A percentile compares a stretch with the other conserved stretches of the same genome.
Conservation (phyloP, 495 filamentous ascomycete species). For the Xylaria longipes region DNA sequence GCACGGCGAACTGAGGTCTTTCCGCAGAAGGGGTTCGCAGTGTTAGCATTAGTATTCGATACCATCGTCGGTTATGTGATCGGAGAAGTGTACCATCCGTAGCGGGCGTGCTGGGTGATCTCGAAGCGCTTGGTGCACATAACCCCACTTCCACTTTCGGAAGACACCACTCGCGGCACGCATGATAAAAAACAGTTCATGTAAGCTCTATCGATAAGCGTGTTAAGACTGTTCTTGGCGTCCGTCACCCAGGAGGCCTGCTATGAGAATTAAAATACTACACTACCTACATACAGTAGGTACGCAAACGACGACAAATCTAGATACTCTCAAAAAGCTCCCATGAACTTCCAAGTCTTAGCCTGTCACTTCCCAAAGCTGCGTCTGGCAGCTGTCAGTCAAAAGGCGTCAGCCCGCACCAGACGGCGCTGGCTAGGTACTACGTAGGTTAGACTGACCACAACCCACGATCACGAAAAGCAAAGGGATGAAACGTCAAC, state of each 20-base stretch:
- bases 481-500: background rate
- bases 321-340: background rate
- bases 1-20: constrained; percentile 92
- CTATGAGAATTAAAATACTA: too few relatives aligned
- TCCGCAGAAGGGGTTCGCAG: constrained; percentile 75
- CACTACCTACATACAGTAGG: too few relatives aligned
- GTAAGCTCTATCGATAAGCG: too few relatives aligned
- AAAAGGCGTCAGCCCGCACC: background rate
- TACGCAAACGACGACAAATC: too few relatives aligned
- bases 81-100: constrained; percentile 75
- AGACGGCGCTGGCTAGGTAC: background rate
- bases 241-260: too few relatives aligned
- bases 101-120: constrained; percentile 93
- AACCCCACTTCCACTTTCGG: background rate
- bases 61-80: background rate
- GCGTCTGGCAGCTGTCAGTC: background rate
- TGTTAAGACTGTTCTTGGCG: too few relatives aligned
- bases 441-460: background rate
- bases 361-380: background rate
- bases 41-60: background rate
- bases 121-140: constrained; percentile 94
- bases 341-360: background rate
- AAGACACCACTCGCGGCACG: background rate
- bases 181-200: too few relatives aligned
- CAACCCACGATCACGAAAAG: background rate